Percentiles rank a stretch among this genome's conserved stretches.
phyloP scores from a whole-genome alignment of 202 grass and related monocot genomes.

The Hordeum pubiflorum region DNA sequence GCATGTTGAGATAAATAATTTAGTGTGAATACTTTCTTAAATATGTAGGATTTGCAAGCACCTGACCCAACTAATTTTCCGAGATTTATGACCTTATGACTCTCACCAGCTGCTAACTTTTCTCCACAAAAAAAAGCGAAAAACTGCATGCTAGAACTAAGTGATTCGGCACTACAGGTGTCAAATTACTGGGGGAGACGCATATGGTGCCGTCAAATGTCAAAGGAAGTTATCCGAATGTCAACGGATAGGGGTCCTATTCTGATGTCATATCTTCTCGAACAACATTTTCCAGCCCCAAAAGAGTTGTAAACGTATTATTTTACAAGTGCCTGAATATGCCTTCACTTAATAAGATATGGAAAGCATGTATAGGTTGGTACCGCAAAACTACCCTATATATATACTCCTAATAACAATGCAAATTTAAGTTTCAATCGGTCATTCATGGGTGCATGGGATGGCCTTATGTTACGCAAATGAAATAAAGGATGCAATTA shows the following conservation, averaged over 20 bases:
- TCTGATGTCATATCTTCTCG: conserved; percentile 24
- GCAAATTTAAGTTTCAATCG: conserved; percentile 2
- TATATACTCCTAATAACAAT: conserved; percentile 12
- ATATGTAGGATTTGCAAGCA: neutral
- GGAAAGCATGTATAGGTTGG: neutral
- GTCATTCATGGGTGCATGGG: neutral
- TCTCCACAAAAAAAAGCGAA: neutral
- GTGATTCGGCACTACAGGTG: neutral
- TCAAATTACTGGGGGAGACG: neutral
- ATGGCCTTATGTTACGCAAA: neutral
- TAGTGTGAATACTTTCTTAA: neutral
- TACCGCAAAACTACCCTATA: conserved; percentile 34
- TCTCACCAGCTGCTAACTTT: neutral
- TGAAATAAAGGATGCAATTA: neutral
- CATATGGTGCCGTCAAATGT: neutral
- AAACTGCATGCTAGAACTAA: neutral
- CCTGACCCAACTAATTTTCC: neutral
- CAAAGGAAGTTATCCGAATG: neutral
- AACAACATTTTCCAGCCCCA: conserved; percentile 12
- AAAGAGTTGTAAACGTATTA: neutral
- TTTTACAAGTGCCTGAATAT: neutral
- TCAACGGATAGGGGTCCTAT: neutral
- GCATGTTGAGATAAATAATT: neutral
- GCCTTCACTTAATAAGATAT: conserved; percentile 9
- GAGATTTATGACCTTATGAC: neutral